A percentile compares a stretch with the other conserved stretches of the same genome.
Evolutionary conservation across 257 asterid species (phyloP).

Genomic region (Anisodus acutangulus): DNA sequence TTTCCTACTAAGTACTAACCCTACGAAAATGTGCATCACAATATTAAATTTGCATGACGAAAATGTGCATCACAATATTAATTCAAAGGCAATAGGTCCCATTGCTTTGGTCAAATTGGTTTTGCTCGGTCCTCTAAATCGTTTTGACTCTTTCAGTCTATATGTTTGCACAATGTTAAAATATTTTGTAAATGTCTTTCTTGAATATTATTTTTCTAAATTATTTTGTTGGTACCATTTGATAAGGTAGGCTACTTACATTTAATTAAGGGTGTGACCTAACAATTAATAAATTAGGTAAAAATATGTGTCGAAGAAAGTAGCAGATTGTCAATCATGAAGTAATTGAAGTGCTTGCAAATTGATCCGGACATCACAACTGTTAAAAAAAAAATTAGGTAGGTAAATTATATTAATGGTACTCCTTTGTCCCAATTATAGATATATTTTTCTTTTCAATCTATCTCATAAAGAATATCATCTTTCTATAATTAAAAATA

Average conservation of each 20-base stretch:
- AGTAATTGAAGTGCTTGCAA: not conserved
- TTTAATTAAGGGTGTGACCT: not conserved
- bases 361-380: not conserved
- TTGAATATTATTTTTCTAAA: not conserved
- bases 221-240: not conserved
- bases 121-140: not conserved
- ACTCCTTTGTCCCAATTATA: too few species aligned
- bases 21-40: too few species aligned
- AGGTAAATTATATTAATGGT: not conserved
- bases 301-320: not conserved
- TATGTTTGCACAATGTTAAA: not conserved
- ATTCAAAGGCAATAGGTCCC: not conserved
- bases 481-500: too few species aligned
- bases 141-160: not conserved
- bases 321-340: not conserved
- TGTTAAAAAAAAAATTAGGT: not conserved
- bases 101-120: not conserved
- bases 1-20: too few species aligned
- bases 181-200: not conserved
- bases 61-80: too few species aligned
- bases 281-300: not conserved
- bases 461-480: too few species aligned
- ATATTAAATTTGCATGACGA: too few species aligned
- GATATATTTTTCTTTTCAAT: too few species aligned
- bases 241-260: not conserved